Conservation (phyloP, 75 land plant genomes). For the Selaginella moellendorffii region DNA sequence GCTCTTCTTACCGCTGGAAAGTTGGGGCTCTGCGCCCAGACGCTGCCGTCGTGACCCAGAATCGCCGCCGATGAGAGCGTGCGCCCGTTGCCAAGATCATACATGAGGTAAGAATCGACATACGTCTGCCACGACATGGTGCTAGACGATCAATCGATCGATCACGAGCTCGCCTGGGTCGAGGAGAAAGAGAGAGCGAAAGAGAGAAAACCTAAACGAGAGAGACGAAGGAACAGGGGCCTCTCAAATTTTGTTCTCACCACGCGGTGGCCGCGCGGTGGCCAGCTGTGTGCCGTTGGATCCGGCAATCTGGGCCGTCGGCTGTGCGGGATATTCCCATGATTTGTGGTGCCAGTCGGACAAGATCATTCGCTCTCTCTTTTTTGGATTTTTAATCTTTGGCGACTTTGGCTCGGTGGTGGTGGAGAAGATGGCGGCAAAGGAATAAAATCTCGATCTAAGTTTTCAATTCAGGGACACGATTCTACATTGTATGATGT, state of each 20-base stretch:
- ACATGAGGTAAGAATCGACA: conserved; percentile 6
- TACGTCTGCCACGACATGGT: neutral
- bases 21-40: conserved; percentile 12
- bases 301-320: neutral
- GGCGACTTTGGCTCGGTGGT: too few species aligned
- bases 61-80: conserved; percentile 9
- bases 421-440: too few species aligned
- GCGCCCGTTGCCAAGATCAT: conserved; percentile 1
- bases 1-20: conserved; percentile 2
- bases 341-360: too few species aligned
- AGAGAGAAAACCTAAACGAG: neutral
- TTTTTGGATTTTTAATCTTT: too few species aligned
- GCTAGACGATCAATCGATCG: too few species aligned
- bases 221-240: neutral
- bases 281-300: neutral
- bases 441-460: too few species aligned
- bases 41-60: conserved; percentile 6
- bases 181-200: neutral
- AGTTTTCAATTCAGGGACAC: too few species aligned
- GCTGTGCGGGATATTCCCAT: neutral
- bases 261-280: neutral
- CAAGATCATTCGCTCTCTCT: too few species aligned
- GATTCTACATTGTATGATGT: too few species aligned
- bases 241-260: neutral
- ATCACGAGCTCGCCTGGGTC: too few species aligned